phyloP scores from a whole-genome alignment of 352 stramenopile genomes.

The Globisporangium yorkense region DNA sequence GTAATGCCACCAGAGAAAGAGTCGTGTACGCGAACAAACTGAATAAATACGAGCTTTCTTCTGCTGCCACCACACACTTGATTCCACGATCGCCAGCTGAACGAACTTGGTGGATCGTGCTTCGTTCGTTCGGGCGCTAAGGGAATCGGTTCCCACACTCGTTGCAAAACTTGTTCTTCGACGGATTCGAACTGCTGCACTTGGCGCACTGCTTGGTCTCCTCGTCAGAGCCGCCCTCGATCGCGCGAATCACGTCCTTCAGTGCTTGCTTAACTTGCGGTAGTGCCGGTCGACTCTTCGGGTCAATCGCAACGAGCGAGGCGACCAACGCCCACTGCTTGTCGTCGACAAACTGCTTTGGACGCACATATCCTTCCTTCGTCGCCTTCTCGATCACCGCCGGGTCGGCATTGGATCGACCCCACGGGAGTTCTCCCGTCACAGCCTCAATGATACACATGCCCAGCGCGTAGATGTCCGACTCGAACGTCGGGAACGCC shows the following conservation, averaged over 20 bases:
- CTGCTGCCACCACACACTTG: too few species aligned
- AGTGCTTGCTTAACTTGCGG: not conserved
- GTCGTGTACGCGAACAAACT: too few species aligned
- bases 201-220: not conserved
- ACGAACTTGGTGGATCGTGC: too few species aligned
- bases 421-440: conserved; percentile 26
- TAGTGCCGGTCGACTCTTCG: not conserved
- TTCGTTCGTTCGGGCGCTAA: too few species aligned
- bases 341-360: not conserved
- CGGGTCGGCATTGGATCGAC: conserved; percentile 17
- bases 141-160: conserved; percentile 6
- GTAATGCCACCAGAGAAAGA: too few species aligned
- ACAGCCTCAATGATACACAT: conserved; percentile 42
- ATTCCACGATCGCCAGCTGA: too few species aligned
- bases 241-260: not conserved
- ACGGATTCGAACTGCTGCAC: conserved; percentile 3
- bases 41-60: too few species aligned
- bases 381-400: conserved; percentile 16
- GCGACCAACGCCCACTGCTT: not conserved
- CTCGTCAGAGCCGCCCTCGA: not conserved
- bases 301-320: not conserved
- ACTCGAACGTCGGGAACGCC: conserved; percentile 11
- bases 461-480: conserved; percentile 30
- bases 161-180: conserved; percentile 10
- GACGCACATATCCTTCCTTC: conserved; percentile 3